Evolutionary conservation across 2,329 filamentous ascomycete species (phyloP), one percentile per base, ranked within the genome.

Genomic region (Bipolaris oryzae): DNA sequence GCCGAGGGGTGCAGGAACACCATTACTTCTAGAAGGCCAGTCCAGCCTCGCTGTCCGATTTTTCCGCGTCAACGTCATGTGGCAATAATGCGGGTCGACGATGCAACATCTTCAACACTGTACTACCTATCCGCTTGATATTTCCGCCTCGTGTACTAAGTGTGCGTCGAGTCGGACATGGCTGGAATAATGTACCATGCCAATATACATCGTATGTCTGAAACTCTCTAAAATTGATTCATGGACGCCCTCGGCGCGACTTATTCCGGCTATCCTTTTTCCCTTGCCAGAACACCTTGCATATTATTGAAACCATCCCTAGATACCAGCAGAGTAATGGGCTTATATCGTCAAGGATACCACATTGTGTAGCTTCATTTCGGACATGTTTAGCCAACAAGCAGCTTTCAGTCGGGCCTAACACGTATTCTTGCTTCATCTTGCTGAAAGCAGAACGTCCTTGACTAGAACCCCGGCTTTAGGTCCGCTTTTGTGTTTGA

Each of bases 21-120:
- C 20, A 28, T n/a, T 37, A 10, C 50, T 48, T 57, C 54, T 53
- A 57, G 54, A 57, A 48, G 49, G 10, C 33, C 18, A 11, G 25
- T 31, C 42, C n/a, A 28, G 42, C 41, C 41, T 18, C 23, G 28
- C 13, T 9, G 7, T 31, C 42, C 42, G 31, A 44, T 25, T 28
- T 44, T 44, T 44, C 25, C 16, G n/a, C 23, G 25, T 44, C 42
- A 18, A 44, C 39, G 39, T 42, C 39, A 42, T 42, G 39, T 42
- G 39, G 39, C 39, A 11, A 42, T 3, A 10, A 42, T 23, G 13
- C 20, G 13, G 39, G 23, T 15, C 21, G n/a, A 38, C 7, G 7
- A 18, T 23, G 23, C 15, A 42, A n/a, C 20, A 25, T 42, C 10
- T 42, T 23, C 20, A 25, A 25, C 39, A 4, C 21, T 9, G 39